Evolutionary conservation across 2,329 filamentous ascomycete species (phyloP).

Genomic region (Stemphylium vesicarium): DNA sequence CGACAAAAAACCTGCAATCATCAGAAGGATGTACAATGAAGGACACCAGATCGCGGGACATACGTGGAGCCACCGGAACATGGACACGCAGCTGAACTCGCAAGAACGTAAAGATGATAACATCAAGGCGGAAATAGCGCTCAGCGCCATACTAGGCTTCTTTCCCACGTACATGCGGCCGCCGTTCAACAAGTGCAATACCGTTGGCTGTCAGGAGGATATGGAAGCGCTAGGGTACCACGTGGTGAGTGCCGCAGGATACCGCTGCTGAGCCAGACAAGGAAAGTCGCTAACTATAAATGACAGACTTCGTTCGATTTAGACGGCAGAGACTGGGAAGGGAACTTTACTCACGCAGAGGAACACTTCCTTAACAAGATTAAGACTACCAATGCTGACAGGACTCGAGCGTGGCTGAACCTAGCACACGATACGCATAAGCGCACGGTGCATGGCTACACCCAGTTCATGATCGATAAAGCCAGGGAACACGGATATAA

Average conservation of each 20-base stretch:
- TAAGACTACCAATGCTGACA: not conserved
- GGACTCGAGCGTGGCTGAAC: not conserved
- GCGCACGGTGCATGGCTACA: conserved; percentile 2
- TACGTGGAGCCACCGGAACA: conserved; percentile 48
- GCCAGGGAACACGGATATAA: conserved; percentile 1
- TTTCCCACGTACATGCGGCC: conserved; percentile 61
- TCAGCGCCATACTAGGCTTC: conserved; percentile 54
- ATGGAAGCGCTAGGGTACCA: conserved; percentile 58
- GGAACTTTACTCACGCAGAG: conserved; percentile 2
- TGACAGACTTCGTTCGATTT: conserved; percentile 4
- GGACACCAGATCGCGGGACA: conserved; percentile 64
- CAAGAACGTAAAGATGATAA: conserved; percentile 51
- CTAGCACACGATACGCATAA: conserved; percentile 7
- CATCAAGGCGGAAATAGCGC: conserved; percentile 58
- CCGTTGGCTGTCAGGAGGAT: conserved; percentile 34
- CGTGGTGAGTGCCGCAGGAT: conserved; percentile 34
- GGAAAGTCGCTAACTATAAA: not conserved
- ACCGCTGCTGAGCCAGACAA: not conserved
- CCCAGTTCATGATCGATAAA: conserved; percentile 7
- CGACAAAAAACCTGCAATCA: conserved; percentile 44
- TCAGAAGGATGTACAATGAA: conserved; percentile 55
- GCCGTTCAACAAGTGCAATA: conserved; percentile 52
- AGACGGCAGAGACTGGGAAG: not conserved
- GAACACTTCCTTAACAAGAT: not conserved
- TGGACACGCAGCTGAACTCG: not conserved